These are phyloP conservation scores for Tolypocladium nubicola DNA, from an alignment of 2,329 filamentous ascomycete species.

Conservation along the genomic window DNA sequence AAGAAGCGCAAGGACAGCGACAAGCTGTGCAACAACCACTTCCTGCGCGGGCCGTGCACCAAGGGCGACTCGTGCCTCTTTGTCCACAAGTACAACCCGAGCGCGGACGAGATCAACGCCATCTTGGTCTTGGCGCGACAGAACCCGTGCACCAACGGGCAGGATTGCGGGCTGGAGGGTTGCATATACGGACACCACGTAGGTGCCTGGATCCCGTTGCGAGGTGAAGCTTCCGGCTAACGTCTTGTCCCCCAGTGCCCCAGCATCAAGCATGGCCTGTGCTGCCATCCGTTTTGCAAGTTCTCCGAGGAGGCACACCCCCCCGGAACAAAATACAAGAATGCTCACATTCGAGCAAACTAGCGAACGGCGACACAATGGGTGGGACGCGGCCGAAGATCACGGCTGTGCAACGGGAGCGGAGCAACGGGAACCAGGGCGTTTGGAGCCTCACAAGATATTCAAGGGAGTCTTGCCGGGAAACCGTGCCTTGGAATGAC, in stretches of 20 bases:
- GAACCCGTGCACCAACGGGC: conserved; percentile 46
- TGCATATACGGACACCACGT: conserved; percentile 57
- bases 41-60: conserved; percentile 44
- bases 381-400: neutral
- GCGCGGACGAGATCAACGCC: conserved; percentile 42
- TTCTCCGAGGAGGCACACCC: conserved; percentile 44
- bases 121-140: conserved; percentile 44
- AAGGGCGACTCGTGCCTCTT: conserved; percentile 46
- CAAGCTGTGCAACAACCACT: conserved; percentile 54
- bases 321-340: conserved; percentile 42
- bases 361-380: conserved; percentile 5
- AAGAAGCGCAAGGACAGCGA: conserved; percentile 43
- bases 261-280: conserved; percentile 38
- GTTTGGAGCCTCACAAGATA: neutral
- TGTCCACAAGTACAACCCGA: conserved; percentile 43
- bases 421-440: neutral
- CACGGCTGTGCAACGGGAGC: neutral
- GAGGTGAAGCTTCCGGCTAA: neutral
- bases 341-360: conserved; percentile 21
- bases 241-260: conserved; percentile 31
- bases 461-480: neutral
- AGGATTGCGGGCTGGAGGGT: conserved; percentile 45
- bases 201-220: conserved; percentile 15
- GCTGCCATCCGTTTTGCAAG: conserved; percentile 44
- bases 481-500: too few relatives aligned